Conservation (phyloP, 805 yeast species). For the Metschnikowia amazonensis region DNA sequence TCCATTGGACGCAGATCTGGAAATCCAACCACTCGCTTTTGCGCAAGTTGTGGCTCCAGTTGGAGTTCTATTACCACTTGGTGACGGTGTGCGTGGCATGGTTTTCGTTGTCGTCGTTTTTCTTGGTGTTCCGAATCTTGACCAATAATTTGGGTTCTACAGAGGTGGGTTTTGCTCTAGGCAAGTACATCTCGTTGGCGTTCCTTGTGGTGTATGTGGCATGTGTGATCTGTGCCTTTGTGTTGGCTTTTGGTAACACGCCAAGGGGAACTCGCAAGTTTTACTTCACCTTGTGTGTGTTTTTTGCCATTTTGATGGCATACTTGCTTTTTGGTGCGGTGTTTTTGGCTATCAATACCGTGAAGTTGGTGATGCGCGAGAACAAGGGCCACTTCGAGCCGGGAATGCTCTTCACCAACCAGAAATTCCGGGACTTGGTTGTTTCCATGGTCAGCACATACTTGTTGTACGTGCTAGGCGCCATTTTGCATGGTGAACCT, state of each 20-base stretch:
- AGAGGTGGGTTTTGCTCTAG: constrained; percentile 63
- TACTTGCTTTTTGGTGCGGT: constrained; percentile 88
- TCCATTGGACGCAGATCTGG: constrained; percentile 88
- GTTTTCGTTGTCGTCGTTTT: constrained; percentile 90
- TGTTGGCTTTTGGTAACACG: constrained; percentile 87
- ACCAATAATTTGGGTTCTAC: constrained; percentile 66
- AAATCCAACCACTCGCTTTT: constrained; percentile 74
- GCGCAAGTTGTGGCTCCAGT: constrained; percentile 77
- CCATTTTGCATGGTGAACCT: constrained; percentile 82
- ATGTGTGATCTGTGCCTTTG: constrained; percentile 79
- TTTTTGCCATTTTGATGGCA: constrained; percentile 85
- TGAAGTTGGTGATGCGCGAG: constrained; percentile 49
- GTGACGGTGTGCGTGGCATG: constrained; percentile 78
- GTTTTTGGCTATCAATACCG: constrained; percentile 70
- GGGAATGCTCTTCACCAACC: constrained; percentile 53
- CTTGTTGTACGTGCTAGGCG: constrained; percentile 71
- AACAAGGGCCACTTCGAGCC: constrained; percentile 39
- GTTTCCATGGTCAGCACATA: constrained; percentile 87
- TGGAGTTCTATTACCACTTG: constrained; percentile 88
- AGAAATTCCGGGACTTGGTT: constrained; percentile 78
- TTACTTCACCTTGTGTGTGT: constrained; percentile 66
- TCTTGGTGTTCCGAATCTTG: constrained; percentile 85
- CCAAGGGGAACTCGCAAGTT: constrained; percentile 85
- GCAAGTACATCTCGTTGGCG: constrained; percentile 70
- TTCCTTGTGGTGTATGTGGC: constrained; percentile 83